A percentile compares a stretch with the other conserved stretches of the same genome.
These are phyloP conservation scores for Aquilaria agallochum DNA, from an alignment of 441 rosid species.

Conservation along the genomic window DNA sequence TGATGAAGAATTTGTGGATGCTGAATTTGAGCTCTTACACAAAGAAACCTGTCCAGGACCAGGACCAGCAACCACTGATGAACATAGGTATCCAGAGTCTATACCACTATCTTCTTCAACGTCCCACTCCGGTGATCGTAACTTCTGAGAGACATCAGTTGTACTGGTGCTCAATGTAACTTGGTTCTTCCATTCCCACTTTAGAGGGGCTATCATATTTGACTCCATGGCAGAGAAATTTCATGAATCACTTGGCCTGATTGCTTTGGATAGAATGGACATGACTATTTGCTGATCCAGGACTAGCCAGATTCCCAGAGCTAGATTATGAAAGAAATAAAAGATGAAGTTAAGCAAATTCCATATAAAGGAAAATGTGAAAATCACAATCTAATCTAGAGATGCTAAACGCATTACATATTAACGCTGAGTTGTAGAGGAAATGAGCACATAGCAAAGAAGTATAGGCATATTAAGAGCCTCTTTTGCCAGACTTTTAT, in stretches of 20 bases:
- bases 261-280: conserved; percentile 9
- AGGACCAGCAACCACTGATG: conserved; percentile 45
- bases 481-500: too few species aligned
- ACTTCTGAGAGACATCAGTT: conserved; percentile 47
- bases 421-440: too few species aligned
- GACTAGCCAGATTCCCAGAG: conserved; percentile 2
- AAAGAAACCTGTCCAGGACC: conserved; percentile 60
- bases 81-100: conserved; percentile 56
- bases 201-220: conserved; percentile 59
- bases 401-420: too few species aligned
- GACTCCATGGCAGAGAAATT: conserved; percentile 70
- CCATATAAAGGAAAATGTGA: too few species aligned
- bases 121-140: conserved; percentile 47
- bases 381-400: too few species aligned
- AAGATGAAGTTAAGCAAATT: neutral
- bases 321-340: conserved; percentile 34
- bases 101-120: conserved; percentile 50
- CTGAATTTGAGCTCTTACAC: conserved; percentile 71
- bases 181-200: conserved; percentile 77
- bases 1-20: conserved; percentile 66
- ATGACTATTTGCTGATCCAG: too few species aligned
- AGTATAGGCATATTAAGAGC: too few species aligned
- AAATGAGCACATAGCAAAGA: too few species aligned
- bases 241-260: conserved; percentile 20
- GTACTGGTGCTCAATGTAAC: conserved; percentile 46